phyloP scores from a whole-genome alignment of 2,329 filamentous ascomycete species.

The Cadophora luteo-olivacea region DNA sequence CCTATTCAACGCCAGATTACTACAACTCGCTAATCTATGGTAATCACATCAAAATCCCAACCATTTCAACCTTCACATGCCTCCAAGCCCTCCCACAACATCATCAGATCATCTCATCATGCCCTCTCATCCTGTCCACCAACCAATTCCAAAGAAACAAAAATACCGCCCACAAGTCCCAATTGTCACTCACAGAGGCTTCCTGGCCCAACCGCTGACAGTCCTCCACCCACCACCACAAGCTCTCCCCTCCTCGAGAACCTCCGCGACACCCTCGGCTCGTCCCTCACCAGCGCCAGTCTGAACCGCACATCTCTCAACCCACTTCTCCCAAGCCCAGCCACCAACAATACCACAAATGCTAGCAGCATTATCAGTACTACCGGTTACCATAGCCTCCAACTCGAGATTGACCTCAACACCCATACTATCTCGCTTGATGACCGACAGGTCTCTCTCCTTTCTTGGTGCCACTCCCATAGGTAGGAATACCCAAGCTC shows the following conservation, averaged over 20 bases:
- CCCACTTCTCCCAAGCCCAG: conserved; percentile 97
- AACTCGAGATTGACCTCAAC: conserved; percentile 57
- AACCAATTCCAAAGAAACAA: not conserved
- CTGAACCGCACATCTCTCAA: conserved; percentile 86
- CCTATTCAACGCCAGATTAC: conserved; percentile 15
- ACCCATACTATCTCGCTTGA: conserved; percentile 47
- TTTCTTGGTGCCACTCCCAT: conserved; percentile 61
- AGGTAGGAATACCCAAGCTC: conserved; percentile 88
- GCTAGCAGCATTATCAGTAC: conserved; percentile 73
- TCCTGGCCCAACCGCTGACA: conserved; percentile 68
- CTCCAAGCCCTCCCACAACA: not conserved
- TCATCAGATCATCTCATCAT: conserved; percentile 12
- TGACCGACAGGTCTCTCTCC: conserved; percentile 52
- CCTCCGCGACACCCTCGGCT: conserved; percentile 64
- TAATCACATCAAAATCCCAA: not conserved
- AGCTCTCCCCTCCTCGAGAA: conserved; percentile 68
- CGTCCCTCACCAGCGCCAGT: conserved; percentile 74
- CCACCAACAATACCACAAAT: conserved; percentile 83
- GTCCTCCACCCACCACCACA: conserved; percentile 66
- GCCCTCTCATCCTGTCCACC: not conserved
- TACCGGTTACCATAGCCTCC: conserved; percentile 70
- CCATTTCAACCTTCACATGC: not conserved
- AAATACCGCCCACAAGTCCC: not conserved
- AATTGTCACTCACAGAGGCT: conserved; percentile 51
- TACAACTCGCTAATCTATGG: conserved; percentile 10